A percentile compares a stretch with the other conserved stretches of the same genome.
phyloP scores from a whole-genome alignment of 2,329 filamentous ascomycete genomes.

The Biscogniauxia mediterranea region DNA sequence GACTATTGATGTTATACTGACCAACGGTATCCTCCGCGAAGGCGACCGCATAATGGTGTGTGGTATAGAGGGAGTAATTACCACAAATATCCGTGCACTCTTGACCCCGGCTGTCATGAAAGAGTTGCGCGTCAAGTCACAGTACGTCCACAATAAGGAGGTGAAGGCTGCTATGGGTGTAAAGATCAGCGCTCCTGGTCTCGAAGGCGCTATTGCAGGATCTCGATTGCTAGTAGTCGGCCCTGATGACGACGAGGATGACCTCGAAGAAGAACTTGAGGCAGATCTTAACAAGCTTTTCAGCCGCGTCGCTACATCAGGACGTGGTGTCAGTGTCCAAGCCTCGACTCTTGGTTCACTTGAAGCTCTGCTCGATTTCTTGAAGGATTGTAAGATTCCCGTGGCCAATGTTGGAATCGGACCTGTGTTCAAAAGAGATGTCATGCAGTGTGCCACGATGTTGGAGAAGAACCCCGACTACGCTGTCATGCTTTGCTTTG shows the following conservation, averaged over 20 bases:
- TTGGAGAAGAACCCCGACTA: slow-evolving; percentile 91
- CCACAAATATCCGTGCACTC: slow-evolving; percentile 91
- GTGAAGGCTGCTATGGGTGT: slow-evolving; percentile 98
- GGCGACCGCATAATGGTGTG: slow-evolving; percentile 94
- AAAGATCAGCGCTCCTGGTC: slow-evolving; percentile 94
- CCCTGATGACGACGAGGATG: slow-evolving; percentile 93
- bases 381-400: slow-evolving; percentile 93
- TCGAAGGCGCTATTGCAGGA: slow-evolving; percentile 94
- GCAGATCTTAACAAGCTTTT: slow-evolving; percentile 88
- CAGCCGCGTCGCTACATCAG: slow-evolving; percentile 85
- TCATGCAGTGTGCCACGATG: slow-evolving; percentile 95
- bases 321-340: slow-evolving; percentile 93
- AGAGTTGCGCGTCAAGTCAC: slow-evolving; percentile 91
- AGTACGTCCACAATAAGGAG: slow-evolving; percentile 98
- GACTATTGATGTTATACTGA: slow-evolving; percentile 95
- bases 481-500: slow-evolving; percentile 99
- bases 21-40: slow-evolving; percentile 91
- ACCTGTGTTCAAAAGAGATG: slow-evolving; percentile 95
- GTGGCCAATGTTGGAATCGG: slow-evolving; percentile 97
- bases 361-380: slow-evolving; percentile 93
- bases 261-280: slow-evolving; percentile 95
- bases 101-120: slow-evolving; percentile 90
- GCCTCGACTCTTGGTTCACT: slow-evolving; percentile 96
- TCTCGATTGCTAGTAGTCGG: slow-evolving; percentile 93
- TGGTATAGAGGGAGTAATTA: slow-evolving; percentile 93